Base-by-base conservation (phyloP, 139 green algal genomes). In the Tetratostichococcus sp. region DNA sequence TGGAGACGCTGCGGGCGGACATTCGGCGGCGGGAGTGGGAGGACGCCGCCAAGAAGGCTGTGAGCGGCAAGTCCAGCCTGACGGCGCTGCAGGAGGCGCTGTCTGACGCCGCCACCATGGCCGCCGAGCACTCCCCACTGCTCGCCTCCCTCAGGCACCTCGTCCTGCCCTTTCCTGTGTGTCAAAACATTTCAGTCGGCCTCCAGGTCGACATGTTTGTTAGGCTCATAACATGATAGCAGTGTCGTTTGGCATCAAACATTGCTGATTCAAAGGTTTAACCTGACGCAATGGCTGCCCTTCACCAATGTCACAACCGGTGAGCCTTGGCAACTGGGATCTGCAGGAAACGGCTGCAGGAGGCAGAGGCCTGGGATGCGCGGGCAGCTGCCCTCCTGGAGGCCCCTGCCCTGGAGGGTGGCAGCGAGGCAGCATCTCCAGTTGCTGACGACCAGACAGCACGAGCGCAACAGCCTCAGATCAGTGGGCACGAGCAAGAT, bases 11-110 rank as follows among this genome's bases (percentile, higher is more conserved):
- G 67, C 62, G 76, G 11, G 6, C 4, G 28, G 69, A 84, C 33
- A 85, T 89, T 65, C 71, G 79, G 31, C 73, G 77, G 66, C 68
- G 78, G 1, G 84, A 89, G 71, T 89, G 84, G 84, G 76, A 89
- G 66, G 85, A 89, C 2, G 42, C 65, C 2, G 80, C 80, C 30
- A 74, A 75, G 34, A 84, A 84, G 74, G 74, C 78, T 1, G 25
- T 79, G 34, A 70, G 31, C 30, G 22, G 57, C 0, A 71, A 80
- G 31, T 43, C 25, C 57, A 80, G 78, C 19, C 58, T 89, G 58
- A 1, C 28, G 2, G 58, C 31, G 1, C 69, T 87, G 31, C 5
- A 68, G 19, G 81, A 89, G 69, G 35, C 79, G 59, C 65, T 87
- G 8, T 67, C 65, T 16, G 76, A 75, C 30, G 84, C 81, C 0